Percentiles rank a stretch among this genome's conserved stretches.
Conservation (phyloP, 2,329 filamentous ascomycete genomes). For the Arthrobotrys musiformis region DNA sequence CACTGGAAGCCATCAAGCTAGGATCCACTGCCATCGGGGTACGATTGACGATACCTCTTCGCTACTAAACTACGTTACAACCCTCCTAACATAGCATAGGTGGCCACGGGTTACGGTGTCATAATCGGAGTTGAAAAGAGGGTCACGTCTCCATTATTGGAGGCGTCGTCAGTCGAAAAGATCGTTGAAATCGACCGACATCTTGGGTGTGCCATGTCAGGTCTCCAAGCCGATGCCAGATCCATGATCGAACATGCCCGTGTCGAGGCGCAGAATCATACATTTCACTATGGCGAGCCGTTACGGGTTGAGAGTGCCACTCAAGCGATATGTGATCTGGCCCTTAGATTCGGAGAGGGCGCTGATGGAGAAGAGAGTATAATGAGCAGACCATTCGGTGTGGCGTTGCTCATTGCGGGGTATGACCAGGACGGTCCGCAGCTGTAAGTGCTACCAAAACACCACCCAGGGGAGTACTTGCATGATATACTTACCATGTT, state of each 20-base stretch:
- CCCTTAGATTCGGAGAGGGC: slow-evolving; percentile 94
- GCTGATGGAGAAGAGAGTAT: slow-evolving; percentile 98
- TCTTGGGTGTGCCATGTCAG: slow-evolving; percentile 98
- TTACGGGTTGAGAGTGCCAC: slow-evolving; percentile 97
- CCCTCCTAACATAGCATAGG: slow-evolving; percentile 63
- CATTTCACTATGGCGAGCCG: slow-evolving; percentile 97
- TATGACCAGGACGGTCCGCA: slow-evolving; percentile 97
- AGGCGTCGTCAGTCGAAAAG: slow-evolving; percentile 98
- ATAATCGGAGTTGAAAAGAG: slow-evolving; percentile 99
- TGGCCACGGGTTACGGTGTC: slow-evolving; percentile 93
- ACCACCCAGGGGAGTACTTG: neutral
- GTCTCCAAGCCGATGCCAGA: slow-evolving; percentile 94
- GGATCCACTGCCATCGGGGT: slow-evolving; percentile 97
- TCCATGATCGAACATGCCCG: slow-evolving; percentile 98
- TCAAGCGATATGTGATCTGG: slow-evolving; percentile 97
- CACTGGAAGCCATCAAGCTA: slow-evolving; percentile 99
- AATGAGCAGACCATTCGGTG: slow-evolving; percentile 97
- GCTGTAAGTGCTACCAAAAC: slow-evolving; percentile 69
- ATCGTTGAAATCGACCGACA: slow-evolving; percentile 99
- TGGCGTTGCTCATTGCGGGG: slow-evolving; percentile 93
- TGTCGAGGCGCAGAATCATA: slow-evolving; percentile 95
- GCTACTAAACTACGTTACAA: neutral
- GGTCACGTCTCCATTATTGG: slow-evolving; percentile 95
- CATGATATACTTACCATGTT: neutral
- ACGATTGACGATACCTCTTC: slow-evolving; percentile 59